Percentiles rank a stretch among this genome's conserved stretches.
Evolutionary conservation across 257 asterid species (phyloP).

Genomic region (Solanum commersonii): DNA sequence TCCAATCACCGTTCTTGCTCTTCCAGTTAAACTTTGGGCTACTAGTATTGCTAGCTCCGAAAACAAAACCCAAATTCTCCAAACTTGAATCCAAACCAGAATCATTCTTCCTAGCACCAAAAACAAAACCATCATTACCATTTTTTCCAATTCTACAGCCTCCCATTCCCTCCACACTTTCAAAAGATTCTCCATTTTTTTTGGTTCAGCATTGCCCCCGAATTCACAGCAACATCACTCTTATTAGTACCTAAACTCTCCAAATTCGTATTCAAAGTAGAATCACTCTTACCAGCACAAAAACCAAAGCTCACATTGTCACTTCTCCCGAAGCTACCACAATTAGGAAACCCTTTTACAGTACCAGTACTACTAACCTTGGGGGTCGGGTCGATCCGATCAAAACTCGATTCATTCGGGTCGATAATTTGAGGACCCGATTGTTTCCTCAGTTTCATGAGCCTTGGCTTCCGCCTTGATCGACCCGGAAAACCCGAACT

Average conservation of each 20-base stretch:
- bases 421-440: constrained; percentile 13
- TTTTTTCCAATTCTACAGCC: background rate
- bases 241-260: constrained; percentile 12
- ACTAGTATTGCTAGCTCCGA: constrained; percentile 7
- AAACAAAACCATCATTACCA: constrained; percentile 14
- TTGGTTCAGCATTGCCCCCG: background rate
- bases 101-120: constrained; percentile 17
- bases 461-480: constrained; percentile 48
- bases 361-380: background rate
- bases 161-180: background rate
- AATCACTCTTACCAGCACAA: constrained; percentile 5
- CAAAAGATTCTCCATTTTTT: background rate
- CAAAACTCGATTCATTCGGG: constrained; percentile 15
- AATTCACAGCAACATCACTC: background rate
- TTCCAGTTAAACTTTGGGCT: background rate
- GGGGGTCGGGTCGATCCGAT: background rate
- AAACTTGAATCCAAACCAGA: background rate
- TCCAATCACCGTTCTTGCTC: background rate
- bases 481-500: constrained; percentile 15
- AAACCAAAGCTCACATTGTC: constrained; percentile 5
- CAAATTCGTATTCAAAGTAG: constrained; percentile 3
- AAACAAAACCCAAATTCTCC: background rate
- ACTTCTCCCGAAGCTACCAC: background rate
- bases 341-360: background rate
- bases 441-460: constrained; percentile 37